phyloP scores from a whole-genome alignment of 2,329 filamentous ascomycete species.

The Monilinia fructigena region DNA sequence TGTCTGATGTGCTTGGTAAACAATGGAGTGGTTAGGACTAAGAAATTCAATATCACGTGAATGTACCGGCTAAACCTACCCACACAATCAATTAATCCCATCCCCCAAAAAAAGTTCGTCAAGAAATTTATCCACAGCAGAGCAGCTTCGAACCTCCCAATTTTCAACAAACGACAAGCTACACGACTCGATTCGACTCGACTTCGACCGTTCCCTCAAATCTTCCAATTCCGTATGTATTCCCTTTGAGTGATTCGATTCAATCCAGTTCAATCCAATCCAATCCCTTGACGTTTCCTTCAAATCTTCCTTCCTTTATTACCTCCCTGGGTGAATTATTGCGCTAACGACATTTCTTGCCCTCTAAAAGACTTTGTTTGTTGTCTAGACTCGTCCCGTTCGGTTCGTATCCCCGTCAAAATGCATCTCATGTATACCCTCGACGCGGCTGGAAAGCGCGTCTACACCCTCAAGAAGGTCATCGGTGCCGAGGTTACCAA shows the following conservation, averaged over 20 bases:
- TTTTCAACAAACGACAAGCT: neutral
- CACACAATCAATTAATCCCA: neutral
- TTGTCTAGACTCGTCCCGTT: neutral
- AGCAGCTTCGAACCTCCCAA: neutral
- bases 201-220: neutral
- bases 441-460: conserved; percentile 77
- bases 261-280: neutral
- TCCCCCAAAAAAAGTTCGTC: conserved; percentile 16
- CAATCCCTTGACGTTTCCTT: neutral
- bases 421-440: conserved; percentile 87
- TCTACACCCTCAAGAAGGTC: conserved; percentile 95
- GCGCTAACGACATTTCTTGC: neutral
- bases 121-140: conserved; percentile 19
- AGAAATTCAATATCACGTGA: neutral
- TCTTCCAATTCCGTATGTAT: neutral
- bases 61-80: neutral
- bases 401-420: conserved; percentile 12
- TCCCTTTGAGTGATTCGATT: neutral
- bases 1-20: neutral
- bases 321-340: no score
- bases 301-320: neutral
- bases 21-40: neutral
- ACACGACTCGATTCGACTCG: no score
- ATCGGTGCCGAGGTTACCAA: conserved; percentile 82
- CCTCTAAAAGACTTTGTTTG: neutral